Conservation (phyloP, 371 early-diverging fungal genomes). For the Lichtheimia ornata region DNA sequence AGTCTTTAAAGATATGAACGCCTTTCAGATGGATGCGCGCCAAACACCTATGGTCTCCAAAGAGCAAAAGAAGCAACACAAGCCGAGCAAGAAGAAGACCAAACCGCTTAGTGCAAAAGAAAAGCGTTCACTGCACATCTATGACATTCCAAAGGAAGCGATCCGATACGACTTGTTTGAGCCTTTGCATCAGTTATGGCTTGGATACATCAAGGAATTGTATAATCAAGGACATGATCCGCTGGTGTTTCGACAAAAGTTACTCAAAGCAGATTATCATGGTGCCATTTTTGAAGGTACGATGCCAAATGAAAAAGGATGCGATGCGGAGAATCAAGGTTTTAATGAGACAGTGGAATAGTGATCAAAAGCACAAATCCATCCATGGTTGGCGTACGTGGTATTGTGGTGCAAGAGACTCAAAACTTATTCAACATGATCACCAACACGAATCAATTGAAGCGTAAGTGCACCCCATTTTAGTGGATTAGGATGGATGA, state of each 20-base stretch:
- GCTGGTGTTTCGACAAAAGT: slow-evolving; percentile 55
- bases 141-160: slow-evolving; percentile 62
- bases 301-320: not conserved
- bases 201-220: slow-evolving; percentile 75
- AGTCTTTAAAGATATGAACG: slow-evolving; percentile 15
- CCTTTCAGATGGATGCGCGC: slow-evolving; percentile 10
- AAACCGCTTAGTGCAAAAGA: slow-evolving; percentile 60
- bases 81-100: slow-evolving; percentile 9
- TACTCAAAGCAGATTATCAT: slow-evolving; percentile 86
- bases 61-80: slow-evolving; percentile 5
- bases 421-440: slow-evolving; percentile 84
- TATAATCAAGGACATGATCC: slow-evolving; percentile 36
- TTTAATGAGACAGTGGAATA: slow-evolving; percentile 7
- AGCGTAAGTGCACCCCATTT: slow-evolving; percentile 51
- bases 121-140: slow-evolving; percentile 57
- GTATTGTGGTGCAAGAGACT: slow-evolving; percentile 90
- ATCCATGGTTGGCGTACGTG: slow-evolving; percentile 71
- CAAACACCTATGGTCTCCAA: not conserved
- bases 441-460: slow-evolving; percentile 63
- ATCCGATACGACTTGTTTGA: slow-evolving; percentile 63
- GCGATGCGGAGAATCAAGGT: not conserved
- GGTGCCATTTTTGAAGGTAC: slow-evolving; percentile 78
- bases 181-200: slow-evolving; percentile 83
- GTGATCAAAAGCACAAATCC: slow-evolving; percentile 85
- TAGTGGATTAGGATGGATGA: not conserved